These are phyloP conservation scores for Aurifilum marmelostoma DNA, from an alignment of 2,329 filamentous ascomycete genomes.

Conservation along the genomic window DNA sequence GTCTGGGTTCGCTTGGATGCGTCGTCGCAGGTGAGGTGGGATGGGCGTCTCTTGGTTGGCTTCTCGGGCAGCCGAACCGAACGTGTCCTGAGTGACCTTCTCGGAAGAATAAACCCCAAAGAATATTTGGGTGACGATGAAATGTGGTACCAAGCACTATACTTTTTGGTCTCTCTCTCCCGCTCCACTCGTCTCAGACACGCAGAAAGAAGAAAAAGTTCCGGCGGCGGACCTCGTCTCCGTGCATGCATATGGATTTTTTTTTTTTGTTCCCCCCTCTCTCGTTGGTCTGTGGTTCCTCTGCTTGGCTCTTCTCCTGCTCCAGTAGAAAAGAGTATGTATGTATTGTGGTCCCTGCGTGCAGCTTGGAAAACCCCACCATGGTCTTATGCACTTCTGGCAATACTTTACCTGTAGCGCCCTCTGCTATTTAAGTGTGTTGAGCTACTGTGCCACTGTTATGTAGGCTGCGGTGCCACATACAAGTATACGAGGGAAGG, in stretches of 20 bases:
- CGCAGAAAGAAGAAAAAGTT: neutral
- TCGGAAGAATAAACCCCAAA: neutral
- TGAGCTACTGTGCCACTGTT: neutral
- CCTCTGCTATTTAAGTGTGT: neutral
- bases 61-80: constrained; percentile 27
- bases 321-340: too few species aligned
- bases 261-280: neutral
- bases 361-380: neutral
- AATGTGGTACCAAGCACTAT: neutral
- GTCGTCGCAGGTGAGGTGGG: constrained; percentile 4
- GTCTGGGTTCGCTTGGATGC: neutral
- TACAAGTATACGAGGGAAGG: neutral
- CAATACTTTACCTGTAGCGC: neutral
- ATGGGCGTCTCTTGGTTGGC: constrained; percentile 17
- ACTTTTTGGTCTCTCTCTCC: neutral
- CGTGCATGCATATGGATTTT: constrained; percentile 18
- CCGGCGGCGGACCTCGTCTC: constrained; percentile 14
- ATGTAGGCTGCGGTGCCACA: neutral
- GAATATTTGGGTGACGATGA: too few species aligned
- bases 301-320: too few species aligned
- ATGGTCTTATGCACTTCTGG: neutral
- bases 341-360: neutral
- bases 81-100: too few species aligned
- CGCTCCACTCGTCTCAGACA: neutral
- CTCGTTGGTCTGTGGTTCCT: neutral